Evolutionary conservation across 2,329 filamentous ascomycete genomes (phyloP), one percentile per base, ranked within the genome.

Genomic region (Lizonia empirigonia): DNA sequence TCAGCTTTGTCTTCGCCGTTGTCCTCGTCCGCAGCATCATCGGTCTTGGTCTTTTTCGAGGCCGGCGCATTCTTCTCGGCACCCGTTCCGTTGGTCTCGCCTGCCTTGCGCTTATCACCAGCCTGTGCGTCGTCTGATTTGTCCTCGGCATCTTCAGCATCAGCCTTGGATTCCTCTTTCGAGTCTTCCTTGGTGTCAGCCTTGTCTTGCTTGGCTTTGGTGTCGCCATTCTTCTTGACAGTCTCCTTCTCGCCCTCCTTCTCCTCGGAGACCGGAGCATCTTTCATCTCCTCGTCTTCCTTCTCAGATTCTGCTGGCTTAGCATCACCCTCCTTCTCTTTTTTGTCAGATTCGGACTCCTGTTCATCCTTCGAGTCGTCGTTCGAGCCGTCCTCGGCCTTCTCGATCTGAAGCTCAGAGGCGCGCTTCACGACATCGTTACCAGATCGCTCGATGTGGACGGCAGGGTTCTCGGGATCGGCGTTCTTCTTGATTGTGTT

Each of bases 391-490:
- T 65, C 70, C 23, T 67, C 63, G 32, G 68, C 68, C 60, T 73
- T 72, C 60, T 80, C 82, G 26, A 86, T 75, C 3, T 80, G 77
- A 22, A 87, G 73, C 71, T 87, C 85, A 34, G 78, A 81, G 10
- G 84, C 82, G 55, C 78, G 78, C 74, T 87, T 86, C 44, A 86
- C 83, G 16, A 86, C 84, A 67, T 87, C 84, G 61, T 87, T 85
- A 38, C 85, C 84, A 12, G 78, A 75, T 36, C 83, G 78, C 60
- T 77, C 76, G 60, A 87, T 72, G 56, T 81, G 80, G 5, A 87
- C 81, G 24, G 84, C 85, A 2, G 84, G 85, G 57, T 87, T 83
- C 16, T 78, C 77, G 22, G 80, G 78, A 20, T 82, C 78, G 41
- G 82, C 85, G 30, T 83, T 84, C 74, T 84, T 85, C 72, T 82